phyloP scores from a whole-genome alignment of 805 yeast species.

The Teunomyces funiuensis region DNA sequence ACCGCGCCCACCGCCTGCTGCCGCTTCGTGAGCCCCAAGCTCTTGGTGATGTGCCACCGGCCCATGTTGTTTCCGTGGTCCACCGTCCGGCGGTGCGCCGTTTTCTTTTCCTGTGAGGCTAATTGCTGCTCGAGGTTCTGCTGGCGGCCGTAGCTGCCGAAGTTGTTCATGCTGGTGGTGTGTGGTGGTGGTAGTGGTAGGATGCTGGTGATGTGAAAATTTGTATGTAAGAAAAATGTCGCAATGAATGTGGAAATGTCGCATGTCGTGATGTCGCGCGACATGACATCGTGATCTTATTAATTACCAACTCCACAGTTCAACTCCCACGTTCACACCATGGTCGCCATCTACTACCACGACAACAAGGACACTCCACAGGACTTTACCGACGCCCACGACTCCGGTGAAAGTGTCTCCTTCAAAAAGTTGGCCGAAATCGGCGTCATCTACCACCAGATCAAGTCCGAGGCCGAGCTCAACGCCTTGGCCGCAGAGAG shows the following conservation, averaged over 20 bases:
- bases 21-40: slow-evolving; percentile 38
- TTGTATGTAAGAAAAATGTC: neutral
- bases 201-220: neutral
- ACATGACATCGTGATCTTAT: neutral
- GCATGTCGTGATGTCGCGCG: neutral
- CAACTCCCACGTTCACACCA: slow-evolving; percentile 8
- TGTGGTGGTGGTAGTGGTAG: neutral
- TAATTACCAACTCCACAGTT: neutral
- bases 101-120: slow-evolving; percentile 49
- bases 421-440: slow-evolving; percentile 49
- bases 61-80: slow-evolving; percentile 79
- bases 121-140: slow-evolving; percentile 43
- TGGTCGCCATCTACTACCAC: slow-evolving; percentile 57
- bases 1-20: slow-evolving; percentile 47
- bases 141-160: slow-evolving; percentile 2
- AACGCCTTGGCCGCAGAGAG: slow-evolving; percentile 67
- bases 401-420: slow-evolving; percentile 62
- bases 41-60: slow-evolving; percentile 50
- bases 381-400: slow-evolving; percentile 64
- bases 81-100: slow-evolving; percentile 64
- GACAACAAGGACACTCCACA: slow-evolving; percentile 57
- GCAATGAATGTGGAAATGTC: too few relatives aligned
- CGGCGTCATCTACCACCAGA: slow-evolving; percentile 67
- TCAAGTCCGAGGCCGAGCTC: slow-evolving; percentile 54
- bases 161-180: slow-evolving; percentile 6